Conservation (phyloP, 305 asterid genomes). For the Euphrasia arctica region DNA sequence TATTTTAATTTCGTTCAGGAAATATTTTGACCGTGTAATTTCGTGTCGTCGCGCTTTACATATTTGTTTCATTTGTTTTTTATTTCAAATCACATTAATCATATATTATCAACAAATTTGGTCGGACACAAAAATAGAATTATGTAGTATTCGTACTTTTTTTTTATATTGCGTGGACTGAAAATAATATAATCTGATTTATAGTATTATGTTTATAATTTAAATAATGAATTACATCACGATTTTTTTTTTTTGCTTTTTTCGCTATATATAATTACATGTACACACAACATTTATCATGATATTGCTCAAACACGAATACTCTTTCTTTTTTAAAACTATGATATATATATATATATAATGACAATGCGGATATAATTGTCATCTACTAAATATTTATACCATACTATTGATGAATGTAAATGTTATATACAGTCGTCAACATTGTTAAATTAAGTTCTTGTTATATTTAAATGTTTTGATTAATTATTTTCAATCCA, state of each 20-base stretch:
- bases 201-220: neutral
- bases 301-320: neutral
- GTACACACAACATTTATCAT: neutral
- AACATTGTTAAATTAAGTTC: too few relatives aligned
- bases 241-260: too few relatives aligned
- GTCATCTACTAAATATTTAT: neutral
- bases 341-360: neutral
- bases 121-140: too few relatives aligned
- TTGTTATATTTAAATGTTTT: too few relatives aligned
- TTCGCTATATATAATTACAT: too few relatives aligned
- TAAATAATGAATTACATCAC: neutral
- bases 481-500: too few relatives aligned
- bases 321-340: neutral
- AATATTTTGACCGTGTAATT: neutral
- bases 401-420: too few relatives aligned
- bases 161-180: too few relatives aligned
- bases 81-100: neutral
- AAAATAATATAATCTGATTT: too few relatives aligned
- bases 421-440: too few relatives aligned
- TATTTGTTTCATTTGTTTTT: neutral
- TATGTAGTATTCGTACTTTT: too few relatives aligned
- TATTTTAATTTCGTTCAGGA: slow-evolving; percentile 1
- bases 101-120: neutral
- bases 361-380: neutral
- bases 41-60: neutral